Base-by-base conservation (phyloP, 495 filamentous ascomycete species). In the Xylaria curta region DNA sequence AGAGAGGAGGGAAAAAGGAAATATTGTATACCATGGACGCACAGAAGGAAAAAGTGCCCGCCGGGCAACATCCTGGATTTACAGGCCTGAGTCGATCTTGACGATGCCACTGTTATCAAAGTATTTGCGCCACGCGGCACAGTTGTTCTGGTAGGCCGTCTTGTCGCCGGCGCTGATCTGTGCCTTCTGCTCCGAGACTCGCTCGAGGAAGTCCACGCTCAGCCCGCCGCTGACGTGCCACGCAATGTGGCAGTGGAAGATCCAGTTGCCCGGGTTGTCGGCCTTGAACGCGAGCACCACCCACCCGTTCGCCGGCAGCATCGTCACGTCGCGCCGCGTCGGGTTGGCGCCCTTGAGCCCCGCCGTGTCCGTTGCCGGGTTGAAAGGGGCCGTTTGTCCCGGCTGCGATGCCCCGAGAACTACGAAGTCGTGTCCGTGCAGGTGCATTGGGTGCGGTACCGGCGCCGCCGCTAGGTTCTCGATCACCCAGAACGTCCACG, bases 381-480 rank as follows among this genome's bases (percentile, higher is more conserved):
- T 80, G 78, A 84, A 89, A 78, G 66, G 81, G 71, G 66, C 85
- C 68, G 36, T 78, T 9, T 61, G 51, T 8, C 49, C 44, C 67
- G 68, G 59, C 24, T 80, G 56, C n/a, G 81, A 86, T 83, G 63
- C 81, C 31, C 85, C 82, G 24, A 91, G 78, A 42, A 91, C 79
- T 54, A 82, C 76, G 81, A 91, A 92, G 74, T 91, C 84, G 77
- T 91, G 85, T 4, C 87, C 88, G 74, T 88, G 85, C 3, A 90
- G 79, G 70, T 89, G 85, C 66, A 89, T 85, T 26, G 87, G 87
- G 47, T 85, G 89, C 46, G 56, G 54, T 2, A 78, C 71, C 33
- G 38, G 13, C 61, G 91, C 71, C 33, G 38, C 10, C 61, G 91
- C 89, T 65, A 86, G 82, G 73, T 86, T 85, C 75, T 85, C 79